These are phyloP conservation scores for Taiozyma onychis DNA, from an alignment of 1,139 yeast species.

Conservation along the genomic window DNA sequence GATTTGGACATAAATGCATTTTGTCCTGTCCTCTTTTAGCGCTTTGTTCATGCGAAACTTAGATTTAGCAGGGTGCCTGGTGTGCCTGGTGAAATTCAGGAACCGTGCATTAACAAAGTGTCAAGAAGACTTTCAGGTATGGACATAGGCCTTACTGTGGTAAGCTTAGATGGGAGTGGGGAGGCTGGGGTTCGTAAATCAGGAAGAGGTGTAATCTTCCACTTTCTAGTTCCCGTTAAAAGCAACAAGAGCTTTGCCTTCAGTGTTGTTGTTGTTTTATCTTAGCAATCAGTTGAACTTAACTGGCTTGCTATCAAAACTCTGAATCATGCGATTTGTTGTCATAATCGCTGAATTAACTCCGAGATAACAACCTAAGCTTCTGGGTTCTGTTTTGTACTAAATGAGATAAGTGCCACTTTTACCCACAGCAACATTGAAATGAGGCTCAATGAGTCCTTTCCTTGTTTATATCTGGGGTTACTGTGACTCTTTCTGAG, in stretches of 20 bases:
- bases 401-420: background rate
- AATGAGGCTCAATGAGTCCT: background rate
- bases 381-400: background rate
- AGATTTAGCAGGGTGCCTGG: background rate
- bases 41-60: background rate
- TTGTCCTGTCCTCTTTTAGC: background rate
- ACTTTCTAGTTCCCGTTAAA: background rate
- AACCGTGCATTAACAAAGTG: background rate
- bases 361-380: background rate
- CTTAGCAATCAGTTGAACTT: background rate
- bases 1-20: background rate
- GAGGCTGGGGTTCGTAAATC: background rate
- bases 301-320: background rate
- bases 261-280: background rate
- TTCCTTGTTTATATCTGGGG: background rate
- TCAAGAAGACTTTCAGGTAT: background rate
- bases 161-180: background rate
- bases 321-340: background rate
- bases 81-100: background rate
- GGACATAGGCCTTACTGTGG: background rate
- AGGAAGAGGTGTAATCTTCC: no score
- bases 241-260: background rate
- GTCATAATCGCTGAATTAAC: background rate
- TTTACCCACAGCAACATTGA: background rate
- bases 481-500: background rate